A percentile compares a stretch with the other conserved stretches of the same genome.
Conservation (phyloP, 2,329 filamentous ascomycete genomes). For the Microsporum ferrugineum region DNA sequence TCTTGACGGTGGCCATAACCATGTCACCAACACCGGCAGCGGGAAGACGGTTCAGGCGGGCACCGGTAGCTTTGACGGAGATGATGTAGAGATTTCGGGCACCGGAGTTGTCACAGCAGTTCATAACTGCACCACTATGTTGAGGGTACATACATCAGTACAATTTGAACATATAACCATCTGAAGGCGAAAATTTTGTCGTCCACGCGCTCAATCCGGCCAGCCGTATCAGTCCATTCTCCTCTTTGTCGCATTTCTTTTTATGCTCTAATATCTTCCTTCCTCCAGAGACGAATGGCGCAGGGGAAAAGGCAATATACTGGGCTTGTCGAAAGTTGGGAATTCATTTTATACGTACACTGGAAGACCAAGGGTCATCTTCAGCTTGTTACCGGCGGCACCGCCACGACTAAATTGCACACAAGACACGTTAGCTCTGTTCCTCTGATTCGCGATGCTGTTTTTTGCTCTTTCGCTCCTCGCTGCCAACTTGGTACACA, state of each 20-base stretch:
- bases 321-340: not conserved
- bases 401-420: slow-evolving; percentile 51
- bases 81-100: slow-evolving; percentile 99
- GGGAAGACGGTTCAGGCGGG: slow-evolving; percentile 91
- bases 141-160: not conserved
- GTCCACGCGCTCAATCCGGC: not conserved
- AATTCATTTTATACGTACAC: slow-evolving; percentile 54
- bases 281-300: not conserved
- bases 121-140: slow-evolving; percentile 92
- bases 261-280: not conserved
- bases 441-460: slow-evolving; percentile 13
- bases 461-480: not conserved
- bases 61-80: slow-evolving; percentile 96
- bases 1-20: slow-evolving; percentile 99
- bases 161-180: not conserved
- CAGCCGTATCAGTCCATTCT: not conserved
- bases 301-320: not conserved
- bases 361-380: slow-evolving; percentile 99
- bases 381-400: slow-evolving; percentile 99
- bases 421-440: slow-evolving; percentile 15
- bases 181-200: not conserved
- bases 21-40: slow-evolving; percentile 98
- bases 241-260: not conserved
- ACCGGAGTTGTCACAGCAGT: slow-evolving; percentile 99
- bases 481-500: not conserved